Evolutionary conservation across 1,284 basidiomycete genomes (phyloP), one percentile per base, ranked within the genome.

Genomic region (Ceratobasidium sp.): DNA sequence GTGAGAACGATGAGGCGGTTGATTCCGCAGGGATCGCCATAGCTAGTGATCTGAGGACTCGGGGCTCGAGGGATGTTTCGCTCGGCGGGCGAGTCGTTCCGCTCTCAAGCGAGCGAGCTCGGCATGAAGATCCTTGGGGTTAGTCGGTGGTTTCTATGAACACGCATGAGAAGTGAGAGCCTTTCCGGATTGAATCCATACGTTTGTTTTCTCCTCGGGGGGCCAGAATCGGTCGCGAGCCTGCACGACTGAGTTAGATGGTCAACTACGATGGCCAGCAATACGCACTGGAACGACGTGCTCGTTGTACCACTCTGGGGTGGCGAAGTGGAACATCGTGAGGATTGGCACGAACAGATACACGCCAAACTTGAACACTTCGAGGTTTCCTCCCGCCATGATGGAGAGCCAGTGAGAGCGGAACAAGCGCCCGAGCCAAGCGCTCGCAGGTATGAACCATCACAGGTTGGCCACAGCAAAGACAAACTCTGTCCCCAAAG

Each of bases 311-410:
- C 94, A 97, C 46, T 91, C 86, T 4, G 93, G 92, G 79, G 95
- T 92, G 67, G 94, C 94, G 78, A 92, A 96, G 79, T 95, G 91
- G 66, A 95, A 82, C 81, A 96, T 88, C 30, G 92, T 88, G 53
- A 86, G 84, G 64, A 96, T 86, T 0, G 95, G 95, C 75, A 96
- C 89, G 79, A 94, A 94, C 73, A 96, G 87, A 81, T 97, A 96
- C 40, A 94, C 83, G 1, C 87, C 88, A 77, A 95, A 95, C 81
- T 93, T 94, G 87, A 94, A 92, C 21, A 95, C 86, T 80, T 95
- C 93, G 72, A 95, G 87, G 79, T 92, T 92, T 49, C 91, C 87
- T 40, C 91, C 90, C 18, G 85, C 90, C 91, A 93, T 92, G 75
- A 69, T 69, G 42, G 62, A 51, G 51, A 36, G 21, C 58, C 23